Evolutionary conservation across 2,329 filamentous ascomycete species (phyloP), one percentile per base, ranked within the genome.

Genomic region (Fusarium miscanthi): DNA sequence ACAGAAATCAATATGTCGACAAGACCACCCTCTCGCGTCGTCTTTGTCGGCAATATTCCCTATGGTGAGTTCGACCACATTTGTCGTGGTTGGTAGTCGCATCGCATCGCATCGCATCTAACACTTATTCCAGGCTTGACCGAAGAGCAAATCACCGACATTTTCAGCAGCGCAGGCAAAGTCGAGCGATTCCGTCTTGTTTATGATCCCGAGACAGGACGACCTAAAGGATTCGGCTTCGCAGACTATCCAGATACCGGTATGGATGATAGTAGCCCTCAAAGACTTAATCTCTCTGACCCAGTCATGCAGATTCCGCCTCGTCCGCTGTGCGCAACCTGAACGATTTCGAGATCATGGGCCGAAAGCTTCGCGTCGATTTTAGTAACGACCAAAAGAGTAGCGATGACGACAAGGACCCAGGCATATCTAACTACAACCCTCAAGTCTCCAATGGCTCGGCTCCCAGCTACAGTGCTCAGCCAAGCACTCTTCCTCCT

Each of bases 211-310:
- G 95, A 98, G 79, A 98, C 95, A 6, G 95, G 95, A 45, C 91
- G 94, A 63, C 95, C 96, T 2, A 98, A 98, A 82, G 96, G 96
- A 23, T 99, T 97, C 81, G 96, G 96, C 40, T 99, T 98, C 78
- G 93, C 95, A 78, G 95, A 98, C 81, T 99, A 97, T 80, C 93
- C 94, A 61, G 96, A 98, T 79, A 91, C 93, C 66, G 95, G 97
- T 89, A 87, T 40, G 40, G 81, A 66, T 48, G 23, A 13, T 21
- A 27, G 25, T 8, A 12, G n/a, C 43, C 9, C 21, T 33, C 35
- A 19, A 23, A 35, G 23, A n/a, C 25, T 17, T 25, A 30, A 31
- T 45, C 5, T 37, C 27, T 60, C 76, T 81, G 54, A 78, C 63
- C 9, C 8, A 38, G 10, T 9, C 19, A 31, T 38, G 13, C 43